Conservation (phyloP, 345 rosid species). For the Raphanus sativus region DNA sequence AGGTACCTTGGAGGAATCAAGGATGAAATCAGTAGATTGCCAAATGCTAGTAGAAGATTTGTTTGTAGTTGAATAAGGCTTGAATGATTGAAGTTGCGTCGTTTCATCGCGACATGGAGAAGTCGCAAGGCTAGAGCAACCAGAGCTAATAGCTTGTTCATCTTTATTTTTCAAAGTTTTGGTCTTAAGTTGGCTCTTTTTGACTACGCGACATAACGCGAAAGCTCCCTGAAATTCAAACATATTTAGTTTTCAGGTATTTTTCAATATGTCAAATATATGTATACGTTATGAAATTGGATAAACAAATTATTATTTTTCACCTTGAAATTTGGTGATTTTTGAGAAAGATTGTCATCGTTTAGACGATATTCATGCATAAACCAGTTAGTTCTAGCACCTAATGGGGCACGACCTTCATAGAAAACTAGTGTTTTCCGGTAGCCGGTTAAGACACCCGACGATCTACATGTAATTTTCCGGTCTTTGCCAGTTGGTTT, state of each 20-base stretch:
- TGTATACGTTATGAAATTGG: background rate
- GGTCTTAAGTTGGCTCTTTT: conserved; percentile 55
- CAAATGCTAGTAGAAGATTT: conserved; percentile 33
- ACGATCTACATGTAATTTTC: conserved; percentile 57
- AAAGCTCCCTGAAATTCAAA: conserved; percentile 60
- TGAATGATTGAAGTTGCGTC: conserved; percentile 21
- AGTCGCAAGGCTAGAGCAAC: conserved; percentile 51
- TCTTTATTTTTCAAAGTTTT: conserved; percentile 43
- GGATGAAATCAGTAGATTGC: conserved; percentile 77
- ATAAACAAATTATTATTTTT: background rate
- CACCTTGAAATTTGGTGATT: conserved; percentile 56
- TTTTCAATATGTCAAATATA: background rate
- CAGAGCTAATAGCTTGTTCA: conserved; percentile 46
- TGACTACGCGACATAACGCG: conserved; percentile 79
- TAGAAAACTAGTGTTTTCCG: conserved; percentile 84
- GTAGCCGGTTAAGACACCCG: conserved; percentile 45
- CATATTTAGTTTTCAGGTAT: background rate
- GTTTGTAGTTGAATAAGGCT: conserved; percentile 38
- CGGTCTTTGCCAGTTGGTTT: conserved; percentile 93
- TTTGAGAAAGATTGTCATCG: conserved; percentile 48
- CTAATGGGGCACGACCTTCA: conserved; percentile 78
- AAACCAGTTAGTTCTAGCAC: conserved; percentile 71
- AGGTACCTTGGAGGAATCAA: conserved; percentile 80
- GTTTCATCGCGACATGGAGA: conserved; percentile 45
- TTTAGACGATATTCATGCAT: conserved; percentile 89